These are phyloP conservation scores for Saccharomycopsis babjevae DNA, from an alignment of 805 yeast species.

Conservation along the genomic window DNA sequence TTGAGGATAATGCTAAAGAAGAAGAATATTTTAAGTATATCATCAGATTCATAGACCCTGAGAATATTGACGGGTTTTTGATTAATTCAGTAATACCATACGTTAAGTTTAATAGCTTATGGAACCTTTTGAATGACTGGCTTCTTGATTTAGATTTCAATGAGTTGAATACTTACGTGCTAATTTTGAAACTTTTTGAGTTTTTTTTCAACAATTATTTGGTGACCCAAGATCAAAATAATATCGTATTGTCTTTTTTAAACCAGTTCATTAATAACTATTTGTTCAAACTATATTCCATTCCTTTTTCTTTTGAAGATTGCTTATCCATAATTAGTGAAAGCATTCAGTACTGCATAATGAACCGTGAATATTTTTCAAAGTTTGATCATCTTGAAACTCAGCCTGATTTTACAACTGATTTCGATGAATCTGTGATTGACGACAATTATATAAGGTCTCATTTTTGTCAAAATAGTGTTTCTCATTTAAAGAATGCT, in stretches of 20 bases:
- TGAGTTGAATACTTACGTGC: slow-evolving; percentile 4
- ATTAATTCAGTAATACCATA: slow-evolving; percentile 10
- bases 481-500: slow-evolving; percentile 3
- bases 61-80: slow-evolving; percentile 8
- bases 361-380: slow-evolving; percentile 10
- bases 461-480: slow-evolving; percentile 14
- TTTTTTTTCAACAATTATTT: slow-evolving; percentile 16
- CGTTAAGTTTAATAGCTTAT: slow-evolving; percentile 10
- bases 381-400: slow-evolving; percentile 3
- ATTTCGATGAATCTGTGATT: slow-evolving; percentile 7
- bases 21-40: slow-evolving; percentile 5
- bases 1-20: slow-evolving; percentile 1
- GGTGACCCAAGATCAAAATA: slow-evolving; percentile 10
- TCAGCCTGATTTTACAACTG: slow-evolving; percentile 4
- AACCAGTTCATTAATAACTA: slow-evolving; percentile 9
- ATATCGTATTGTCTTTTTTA: slow-evolving; percentile 7
- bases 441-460: slow-evolving; percentile 11
- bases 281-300: slow-evolving; percentile 11
- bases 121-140: slow-evolving; percentile 15
- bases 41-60: slow-evolving; percentile 3
- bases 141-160: slow-evolving; percentile 1
- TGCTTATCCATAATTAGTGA: slow-evolving; percentile 15
- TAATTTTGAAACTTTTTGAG: slow-evolving; percentile 10
- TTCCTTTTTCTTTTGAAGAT: slow-evolving; percentile 5
- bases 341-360: slow-evolving; percentile 11